A percentile compares a stretch with the other conserved stretches of the same genome.
These are phyloP conservation scores for Solanum bukasovii DNA, from an alignment of 257 asterid species.

Conservation along the genomic window DNA sequence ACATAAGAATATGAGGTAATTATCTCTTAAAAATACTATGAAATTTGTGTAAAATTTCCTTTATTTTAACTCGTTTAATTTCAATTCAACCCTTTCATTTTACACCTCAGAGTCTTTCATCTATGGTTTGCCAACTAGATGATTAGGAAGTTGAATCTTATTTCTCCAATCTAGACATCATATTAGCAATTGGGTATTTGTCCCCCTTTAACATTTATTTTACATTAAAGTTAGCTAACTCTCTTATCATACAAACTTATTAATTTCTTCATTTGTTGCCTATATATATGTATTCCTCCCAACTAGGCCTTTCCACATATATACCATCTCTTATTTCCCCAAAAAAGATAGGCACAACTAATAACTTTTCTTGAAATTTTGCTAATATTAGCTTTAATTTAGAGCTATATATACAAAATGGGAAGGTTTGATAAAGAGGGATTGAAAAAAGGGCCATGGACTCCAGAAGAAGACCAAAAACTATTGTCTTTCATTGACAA, in stretches of 20 bases:
- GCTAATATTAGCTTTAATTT: neutral
- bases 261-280: neutral
- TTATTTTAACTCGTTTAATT: neutral
- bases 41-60: too few species aligned
- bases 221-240: neutral
- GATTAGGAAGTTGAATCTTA: neutral
- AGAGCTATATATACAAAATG: neutral
- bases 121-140: neutral
- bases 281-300: neutral
- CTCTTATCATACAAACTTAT: neutral
- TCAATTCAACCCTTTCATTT: neutral
- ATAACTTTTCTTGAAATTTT: neutral
- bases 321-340: neutral
- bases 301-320: neutral
- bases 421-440: slow-evolving; percentile 14
- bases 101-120: neutral
- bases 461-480: slow-evolving; percentile 18
- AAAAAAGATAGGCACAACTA: neutral
- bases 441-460: slow-evolving; percentile 27
- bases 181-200: neutral
- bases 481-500: slow-evolving; percentile 11
- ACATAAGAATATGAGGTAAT: too few species aligned
- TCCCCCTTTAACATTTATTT: neutral
- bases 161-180: neutral
- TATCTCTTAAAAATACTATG: neutral